phyloP scores from a whole-genome alignment of 768 basidiomycete genomes.

The Coprinopsis strossmayeri region DNA sequence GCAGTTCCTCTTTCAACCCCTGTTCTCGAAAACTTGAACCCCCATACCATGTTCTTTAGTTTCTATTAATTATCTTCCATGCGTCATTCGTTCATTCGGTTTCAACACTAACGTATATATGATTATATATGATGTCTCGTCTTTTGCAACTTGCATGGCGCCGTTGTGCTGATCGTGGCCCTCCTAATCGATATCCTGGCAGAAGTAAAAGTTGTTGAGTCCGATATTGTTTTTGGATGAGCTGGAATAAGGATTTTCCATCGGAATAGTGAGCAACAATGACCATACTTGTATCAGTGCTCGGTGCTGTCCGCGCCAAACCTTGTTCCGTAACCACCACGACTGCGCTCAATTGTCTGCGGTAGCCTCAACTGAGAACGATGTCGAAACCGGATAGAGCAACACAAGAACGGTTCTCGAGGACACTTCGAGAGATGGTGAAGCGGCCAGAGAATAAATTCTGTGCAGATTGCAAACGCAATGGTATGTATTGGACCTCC shows the following conservation, averaged over 20 bases:
- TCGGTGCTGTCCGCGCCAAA: too few relatives aligned
- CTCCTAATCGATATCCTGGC: too few relatives aligned
- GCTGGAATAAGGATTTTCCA: too few relatives aligned
- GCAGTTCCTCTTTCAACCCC: constrained; percentile 7
- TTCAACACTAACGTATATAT: neutral
- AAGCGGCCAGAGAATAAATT: constrained; percentile 88
- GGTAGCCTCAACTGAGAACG: neutral
- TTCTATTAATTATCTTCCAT: constrained; percentile 1
- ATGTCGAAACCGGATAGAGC: constrained; percentile 73
- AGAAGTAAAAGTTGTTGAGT: too few relatives aligned
- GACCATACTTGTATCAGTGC: too few relatives aligned
- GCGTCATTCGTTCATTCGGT: neutral
- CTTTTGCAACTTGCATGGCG: neutral
- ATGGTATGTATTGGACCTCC: constrained; percentile 50
- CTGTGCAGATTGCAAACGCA: constrained; percentile 95
- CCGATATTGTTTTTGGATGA: too few relatives aligned
- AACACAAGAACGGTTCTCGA: constrained; percentile 73
- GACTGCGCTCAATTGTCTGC: too few relatives aligned
- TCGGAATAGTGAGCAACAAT: too few relatives aligned
- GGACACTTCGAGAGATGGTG: constrained; percentile 78
- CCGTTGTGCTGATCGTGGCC: too few relatives aligned
- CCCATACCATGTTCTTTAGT: neutral
- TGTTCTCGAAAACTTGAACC: constrained; percentile 1
- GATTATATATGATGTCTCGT: neutral
- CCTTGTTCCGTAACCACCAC: neutral